Evolutionary conservation across 106 monocot genomes (phyloP), one percentile per base, ranked within the genome.

Genomic region (Dactylorhiza incarnata): DNA sequence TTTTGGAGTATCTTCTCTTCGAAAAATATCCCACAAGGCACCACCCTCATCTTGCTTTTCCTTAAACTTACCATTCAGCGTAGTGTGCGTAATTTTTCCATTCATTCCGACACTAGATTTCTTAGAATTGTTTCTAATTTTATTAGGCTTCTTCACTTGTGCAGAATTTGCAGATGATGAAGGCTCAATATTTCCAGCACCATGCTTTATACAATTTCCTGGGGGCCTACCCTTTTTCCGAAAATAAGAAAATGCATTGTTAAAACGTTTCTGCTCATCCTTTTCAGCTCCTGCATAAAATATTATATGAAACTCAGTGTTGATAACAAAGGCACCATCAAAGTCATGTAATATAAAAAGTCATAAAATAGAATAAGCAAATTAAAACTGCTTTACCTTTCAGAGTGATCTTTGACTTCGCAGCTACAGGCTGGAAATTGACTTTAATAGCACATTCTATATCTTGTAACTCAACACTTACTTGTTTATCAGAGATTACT

Each of bases 1-100:
- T 77, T 91, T 87, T 0, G 80, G n/a, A 56, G 63, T 72, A 79
- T 95, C 95, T 82, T 91, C 87, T 76, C 91, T 87, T 50, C 89
- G 85, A 69, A 95, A 95, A 58, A 95, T 95, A 71, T 95, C 94
- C 94, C 94, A 95, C 19, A 91, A 58, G 44, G 95, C 95, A 77
- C 95, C 91, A 73, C 85, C 94, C 61, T 90, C 75, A 3, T 72
- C 20, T 17, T 66, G 37, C 47, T 73, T 29, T 65, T 15, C 2
- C 10, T 75, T 43, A 17, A 15, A 5, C 24, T 12, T 16, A 24
- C 29, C 52, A 52, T 53, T 53, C 13, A 0, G 19, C 5, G 49
- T 10, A 47, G n/a, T 15, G 14, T 48, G 22, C 48, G 48, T 26
- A 50, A 9, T 5, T 23, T 73, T 73, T 4, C 2, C 11, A 24